Conservation (phyloP, 345 rosid genomes). For the Corchorus capsularis region DNA sequence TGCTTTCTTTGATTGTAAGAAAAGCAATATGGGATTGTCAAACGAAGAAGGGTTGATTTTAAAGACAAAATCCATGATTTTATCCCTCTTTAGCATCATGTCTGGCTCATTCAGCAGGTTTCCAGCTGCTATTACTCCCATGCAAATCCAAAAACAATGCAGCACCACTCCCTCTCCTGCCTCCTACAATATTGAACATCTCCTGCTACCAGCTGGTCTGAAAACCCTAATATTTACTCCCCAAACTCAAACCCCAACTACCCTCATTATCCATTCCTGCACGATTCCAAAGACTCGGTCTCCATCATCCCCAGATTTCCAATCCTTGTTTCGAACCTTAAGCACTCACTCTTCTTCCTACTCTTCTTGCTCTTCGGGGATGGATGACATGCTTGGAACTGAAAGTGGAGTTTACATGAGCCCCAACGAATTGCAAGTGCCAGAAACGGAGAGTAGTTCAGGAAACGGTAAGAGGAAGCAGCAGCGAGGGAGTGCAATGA, state of each 20-base stretch:
- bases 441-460: background rate
- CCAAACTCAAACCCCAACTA: background rate
- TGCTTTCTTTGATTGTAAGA: background rate
- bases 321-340: slow-evolving; percentile 11
- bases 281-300: background rate
- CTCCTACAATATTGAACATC: background rate
- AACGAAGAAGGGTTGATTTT: slow-evolving; percentile 20
- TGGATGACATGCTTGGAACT: slow-evolving; percentile 43
- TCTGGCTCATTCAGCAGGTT: background rate
- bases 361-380: slow-evolving; percentile 23
- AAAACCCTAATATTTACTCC: slow-evolving; percentile 32
- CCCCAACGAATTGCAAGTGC: background rate
- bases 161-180: background rate
- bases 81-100: slow-evolving; percentile 23
- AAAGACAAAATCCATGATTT: slow-evolving; percentile 25
- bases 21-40: slow-evolving; percentile 13
- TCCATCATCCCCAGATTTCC: slow-evolving; percentile 5
- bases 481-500: background rate
- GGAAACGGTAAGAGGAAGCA: background rate
- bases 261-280: slow-evolving; percentile 23
- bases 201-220: slow-evolving; percentile 24
- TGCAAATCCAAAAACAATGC: slow-evolving; percentile 17
- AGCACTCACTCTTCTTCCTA: slow-evolving; percentile 17
- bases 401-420: slow-evolving; percentile 41
- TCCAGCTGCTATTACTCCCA: slow-evolving; percentile 11